These are phyloP conservation scores for Kwoniella shandongensis DNA, from an alignment of 768 basidiomycete species.

Conservation along the genomic window DNA sequence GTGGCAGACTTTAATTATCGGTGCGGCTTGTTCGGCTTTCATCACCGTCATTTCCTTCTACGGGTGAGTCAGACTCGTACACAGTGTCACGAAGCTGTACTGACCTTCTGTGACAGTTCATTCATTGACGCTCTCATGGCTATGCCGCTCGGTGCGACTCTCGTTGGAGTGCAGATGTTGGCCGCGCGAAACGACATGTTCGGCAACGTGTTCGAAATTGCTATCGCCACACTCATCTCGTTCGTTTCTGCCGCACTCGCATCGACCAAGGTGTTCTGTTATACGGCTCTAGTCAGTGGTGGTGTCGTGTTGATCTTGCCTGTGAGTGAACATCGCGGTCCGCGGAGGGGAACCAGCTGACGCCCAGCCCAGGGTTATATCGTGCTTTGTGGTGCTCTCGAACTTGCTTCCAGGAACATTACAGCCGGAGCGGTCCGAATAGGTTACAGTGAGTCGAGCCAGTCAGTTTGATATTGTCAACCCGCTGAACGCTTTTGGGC, in stretches of 20 bases:
- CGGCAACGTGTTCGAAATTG: conserved; percentile 71
- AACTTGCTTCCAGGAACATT: conserved; percentile 76
- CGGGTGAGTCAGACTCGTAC: conserved; percentile 33
- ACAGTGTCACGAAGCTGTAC: not conserved
- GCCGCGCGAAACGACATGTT: conserved; percentile 75
- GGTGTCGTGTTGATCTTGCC: conserved; percentile 79
- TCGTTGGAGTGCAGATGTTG: conserved; percentile 71
- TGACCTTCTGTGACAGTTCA: conserved; percentile 52
- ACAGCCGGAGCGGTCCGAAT: conserved; percentile 80
- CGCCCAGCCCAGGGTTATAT: conserved; percentile 48
- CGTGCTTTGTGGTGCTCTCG: conserved; percentile 64
- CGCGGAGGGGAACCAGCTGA: not conserved
- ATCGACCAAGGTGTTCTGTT: conserved; percentile 69
- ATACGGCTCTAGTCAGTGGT: conserved; percentile 73
- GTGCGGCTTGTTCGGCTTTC: conserved; percentile 71
- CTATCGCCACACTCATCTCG: conserved; percentile 73
- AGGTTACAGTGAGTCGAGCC: conserved; percentile 61
- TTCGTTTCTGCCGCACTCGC: conserved; percentile 76
- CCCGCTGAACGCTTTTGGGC: not conserved
- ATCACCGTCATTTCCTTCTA: conserved; percentile 58
- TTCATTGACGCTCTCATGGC: conserved; percentile 73
- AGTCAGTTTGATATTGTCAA: not conserved
- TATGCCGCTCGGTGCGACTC: conserved; percentile 72
- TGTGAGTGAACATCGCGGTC: conserved; percentile 55
- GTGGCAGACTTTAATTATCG: conserved; percentile 67